phyloP scores from a whole-genome alignment of 2,329 filamentous ascomycete genomes.

The Alternaria gaisen region DNA sequence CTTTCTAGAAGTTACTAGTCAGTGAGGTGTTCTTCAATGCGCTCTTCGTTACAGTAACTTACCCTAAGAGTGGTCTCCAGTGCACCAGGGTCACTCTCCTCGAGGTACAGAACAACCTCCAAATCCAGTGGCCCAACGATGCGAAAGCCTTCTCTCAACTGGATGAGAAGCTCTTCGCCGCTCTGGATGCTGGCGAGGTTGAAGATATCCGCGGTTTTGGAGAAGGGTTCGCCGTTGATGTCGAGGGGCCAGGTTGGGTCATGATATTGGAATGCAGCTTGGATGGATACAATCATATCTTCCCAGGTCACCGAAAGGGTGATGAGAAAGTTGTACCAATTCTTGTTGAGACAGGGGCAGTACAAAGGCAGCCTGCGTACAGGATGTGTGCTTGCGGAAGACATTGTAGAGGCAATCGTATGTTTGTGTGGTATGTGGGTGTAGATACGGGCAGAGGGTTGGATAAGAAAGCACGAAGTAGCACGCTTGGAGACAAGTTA shows the following conservation, averaged over 20 bases:
- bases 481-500: not conserved
- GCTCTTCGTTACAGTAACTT: rapidly evolving
- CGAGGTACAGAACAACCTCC: conserved; percentile 1
- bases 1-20: not conserved
- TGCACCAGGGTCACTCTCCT: not conserved
- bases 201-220: not conserved
- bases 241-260: not conserved
- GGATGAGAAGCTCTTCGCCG: not conserved
- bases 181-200: not conserved
- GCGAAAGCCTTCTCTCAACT: not conserved
- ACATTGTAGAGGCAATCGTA: not conserved
- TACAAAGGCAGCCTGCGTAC: not conserved
- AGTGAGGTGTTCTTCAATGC: not conserved
- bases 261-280: not conserved
- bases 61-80: not conserved
- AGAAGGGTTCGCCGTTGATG: not conserved
- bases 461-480: not conserved
- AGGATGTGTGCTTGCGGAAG: not conserved
- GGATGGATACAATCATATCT: not conserved
- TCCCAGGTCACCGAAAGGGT: not conserved
- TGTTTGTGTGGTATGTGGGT: not conserved
- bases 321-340: not conserved
- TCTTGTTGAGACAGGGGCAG: not conserved
- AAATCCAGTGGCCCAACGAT: not conserved
- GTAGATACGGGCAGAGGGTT: not conserved